Conservation (phyloP, 2,329 filamentous ascomycete genomes). For the Sclerotinia minor region DNA sequence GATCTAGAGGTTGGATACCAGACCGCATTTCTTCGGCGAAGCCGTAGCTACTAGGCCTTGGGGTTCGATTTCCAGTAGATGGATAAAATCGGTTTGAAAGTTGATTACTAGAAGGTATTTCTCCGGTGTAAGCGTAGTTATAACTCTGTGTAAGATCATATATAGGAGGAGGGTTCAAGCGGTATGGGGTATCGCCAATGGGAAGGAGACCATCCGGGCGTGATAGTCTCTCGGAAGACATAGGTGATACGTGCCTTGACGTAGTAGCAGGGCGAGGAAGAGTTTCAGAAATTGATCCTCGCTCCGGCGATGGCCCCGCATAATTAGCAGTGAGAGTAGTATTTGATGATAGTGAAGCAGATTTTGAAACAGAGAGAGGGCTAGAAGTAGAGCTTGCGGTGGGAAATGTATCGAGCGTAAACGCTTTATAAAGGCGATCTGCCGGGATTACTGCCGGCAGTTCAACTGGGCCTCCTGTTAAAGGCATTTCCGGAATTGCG, state of each 20-base stretch:
- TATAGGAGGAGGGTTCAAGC: constrained; percentile 1
- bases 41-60: background rate
- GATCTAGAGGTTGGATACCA: background rate
- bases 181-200: background rate
- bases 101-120: background rate
- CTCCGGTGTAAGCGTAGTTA: background rate
- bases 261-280: background rate
- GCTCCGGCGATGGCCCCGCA: background rate
- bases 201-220: background rate
- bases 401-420: background rate
- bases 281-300: background rate
- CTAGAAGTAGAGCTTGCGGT: background rate
- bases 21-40: background rate
- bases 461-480: background rate
- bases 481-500: constrained; percentile 28
- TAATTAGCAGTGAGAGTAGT: background rate
- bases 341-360: background rate
- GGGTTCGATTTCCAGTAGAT: background rate
- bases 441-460: background rate
- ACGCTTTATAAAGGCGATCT: too few relatives aligned
- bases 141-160: background rate
- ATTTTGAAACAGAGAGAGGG: background rate
- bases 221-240: background rate
- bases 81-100: background rate
- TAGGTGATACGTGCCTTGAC: background rate